phyloP scores from a whole-genome alignment of 257 asterid genomes.

The Thymus quinquecostatus region DNA sequence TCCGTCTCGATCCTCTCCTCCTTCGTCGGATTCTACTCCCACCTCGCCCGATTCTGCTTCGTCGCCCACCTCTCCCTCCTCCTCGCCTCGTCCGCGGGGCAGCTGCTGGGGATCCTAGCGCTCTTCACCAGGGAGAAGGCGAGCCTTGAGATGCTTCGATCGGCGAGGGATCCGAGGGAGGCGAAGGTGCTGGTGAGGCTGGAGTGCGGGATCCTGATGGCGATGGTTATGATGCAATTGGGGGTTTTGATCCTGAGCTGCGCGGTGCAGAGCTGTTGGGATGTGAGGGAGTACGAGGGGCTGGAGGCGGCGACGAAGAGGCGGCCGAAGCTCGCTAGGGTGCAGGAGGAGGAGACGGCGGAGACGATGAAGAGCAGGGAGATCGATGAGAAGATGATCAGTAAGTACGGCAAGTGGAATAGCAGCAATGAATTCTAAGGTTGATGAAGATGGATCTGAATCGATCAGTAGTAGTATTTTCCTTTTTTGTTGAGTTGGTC shows the following conservation, averaged over 20 bases:
- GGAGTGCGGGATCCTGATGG: conserved; percentile 83
- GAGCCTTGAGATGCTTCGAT: conserved; percentile 53
- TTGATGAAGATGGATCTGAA: neutral
- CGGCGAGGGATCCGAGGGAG: conserved; percentile 66
- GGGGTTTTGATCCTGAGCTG: conserved; percentile 56
- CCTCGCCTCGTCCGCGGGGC: conserved; percentile 59
- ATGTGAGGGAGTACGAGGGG: conserved; percentile 49
- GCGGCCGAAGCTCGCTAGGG: conserved; percentile 49
- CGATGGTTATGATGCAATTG: conserved; percentile 73
- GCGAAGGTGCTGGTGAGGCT: conserved; percentile 66
- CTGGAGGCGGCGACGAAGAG: conserved; percentile 60
- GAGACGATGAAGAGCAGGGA: conserved; percentile 50
- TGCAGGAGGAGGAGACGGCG: conserved; percentile 54
- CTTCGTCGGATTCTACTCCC: conserved; percentile 66
- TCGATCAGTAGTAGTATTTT: too few species aligned
- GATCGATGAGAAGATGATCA: conserved; percentile 66
- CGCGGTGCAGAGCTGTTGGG: conserved; percentile 60
- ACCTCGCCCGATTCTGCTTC: conserved; percentile 66
- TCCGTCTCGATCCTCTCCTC: conserved; percentile 59
- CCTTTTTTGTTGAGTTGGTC: too few species aligned
- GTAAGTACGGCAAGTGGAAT: conserved; percentile 56
- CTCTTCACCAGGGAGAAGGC: conserved; percentile 60
- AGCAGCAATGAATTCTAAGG: conserved; percentile 42
- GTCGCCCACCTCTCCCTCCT: conserved; percentile 61
- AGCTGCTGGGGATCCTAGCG: conserved; percentile 57